These are phyloP conservation scores for Spathaspora arborariae DNA, from an alignment of 805 yeast species.

Conservation along the genomic window DNA sequence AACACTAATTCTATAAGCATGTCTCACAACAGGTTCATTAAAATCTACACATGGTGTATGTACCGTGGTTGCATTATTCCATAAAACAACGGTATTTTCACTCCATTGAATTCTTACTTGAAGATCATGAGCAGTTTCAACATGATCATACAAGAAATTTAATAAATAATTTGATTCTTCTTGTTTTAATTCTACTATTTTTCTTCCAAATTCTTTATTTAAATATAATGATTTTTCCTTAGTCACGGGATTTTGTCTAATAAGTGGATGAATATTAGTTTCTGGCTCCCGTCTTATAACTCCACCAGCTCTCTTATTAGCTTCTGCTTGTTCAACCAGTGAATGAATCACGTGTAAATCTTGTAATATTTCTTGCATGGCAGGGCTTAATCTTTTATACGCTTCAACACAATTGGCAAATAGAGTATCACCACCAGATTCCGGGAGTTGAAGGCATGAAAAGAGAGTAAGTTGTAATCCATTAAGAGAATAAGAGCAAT, in stretches of 20 bases:
- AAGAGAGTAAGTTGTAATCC: conserved; percentile 33
- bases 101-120: conserved; percentile 37
- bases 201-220: conserved; percentile 32
- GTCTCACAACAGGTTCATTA: conserved; percentile 33
- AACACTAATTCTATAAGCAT: conserved; percentile 34
- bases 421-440: conserved; percentile 34
- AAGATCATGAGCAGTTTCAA: conserved; percentile 31
- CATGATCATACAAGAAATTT: conserved; percentile 28
- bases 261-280: conserved; percentile 31
- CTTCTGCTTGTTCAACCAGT: conserved; percentile 27
- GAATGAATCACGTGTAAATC: conserved; percentile 35
- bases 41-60: conserved; percentile 35
- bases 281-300: conserved; percentile 30
- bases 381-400: conserved; percentile 33
- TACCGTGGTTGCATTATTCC: conserved; percentile 34
- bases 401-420: conserved; percentile 38
- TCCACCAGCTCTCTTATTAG: conserved; percentile 28
- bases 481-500: conserved; percentile 33
- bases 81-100: conserved; percentile 32
- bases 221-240: conserved; percentile 27
- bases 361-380: conserved; percentile 25
- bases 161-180: conserved; percentile 31
- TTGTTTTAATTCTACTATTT: conserved; percentile 31
- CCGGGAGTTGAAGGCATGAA: conserved; percentile 34
- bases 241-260: conserved; percentile 34